These are phyloP conservation scores for Hapsidospora chrysogenum DNA, from an alignment of 495 filamentous ascomycete species.

Conservation along the genomic window DNA sequence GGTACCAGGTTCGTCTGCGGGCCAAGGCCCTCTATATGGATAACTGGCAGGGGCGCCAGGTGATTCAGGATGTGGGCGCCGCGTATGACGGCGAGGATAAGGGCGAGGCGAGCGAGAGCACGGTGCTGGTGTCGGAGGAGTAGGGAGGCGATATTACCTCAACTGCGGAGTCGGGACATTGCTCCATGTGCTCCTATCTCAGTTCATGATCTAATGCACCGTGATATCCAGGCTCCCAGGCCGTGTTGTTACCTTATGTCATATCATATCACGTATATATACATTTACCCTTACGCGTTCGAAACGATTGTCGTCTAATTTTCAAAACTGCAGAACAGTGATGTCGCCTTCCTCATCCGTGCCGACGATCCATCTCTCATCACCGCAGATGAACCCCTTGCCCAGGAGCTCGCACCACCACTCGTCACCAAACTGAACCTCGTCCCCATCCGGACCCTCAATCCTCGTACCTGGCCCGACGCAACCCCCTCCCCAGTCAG, in stretches of 20 bases:
- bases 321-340: conserved; percentile 34
- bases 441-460: conserved; percentile 6
- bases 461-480: not conserved
- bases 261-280: not conserved
- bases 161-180: too few species aligned
- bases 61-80: conserved; percentile 26
- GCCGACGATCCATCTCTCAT: conserved; percentile 47
- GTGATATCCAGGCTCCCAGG: not conserved
- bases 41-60: conserved; percentile 27
- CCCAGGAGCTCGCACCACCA: conserved; percentile 34
- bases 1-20: conserved; percentile 23
- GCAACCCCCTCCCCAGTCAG: not conserved
- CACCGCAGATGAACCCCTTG: conserved; percentile 40
- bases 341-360: conserved; percentile 35
- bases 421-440: conserved; percentile 22
- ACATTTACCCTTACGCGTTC: not conserved
- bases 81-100: conserved; percentile 23
- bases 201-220: not conserved
- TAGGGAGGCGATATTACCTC: too few species aligned
- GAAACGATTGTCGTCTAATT: too few species aligned
- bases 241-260: not conserved
- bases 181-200: too few species aligned
- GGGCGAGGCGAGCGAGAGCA: conserved; percentile 18
- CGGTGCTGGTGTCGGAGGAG: conserved; percentile 13
- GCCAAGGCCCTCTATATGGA: conserved; percentile 23